These are phyloP conservation scores for Nematodospora anomalae DNA, from an alignment of 1,139 yeast species.

Conservation along the genomic window DNA sequence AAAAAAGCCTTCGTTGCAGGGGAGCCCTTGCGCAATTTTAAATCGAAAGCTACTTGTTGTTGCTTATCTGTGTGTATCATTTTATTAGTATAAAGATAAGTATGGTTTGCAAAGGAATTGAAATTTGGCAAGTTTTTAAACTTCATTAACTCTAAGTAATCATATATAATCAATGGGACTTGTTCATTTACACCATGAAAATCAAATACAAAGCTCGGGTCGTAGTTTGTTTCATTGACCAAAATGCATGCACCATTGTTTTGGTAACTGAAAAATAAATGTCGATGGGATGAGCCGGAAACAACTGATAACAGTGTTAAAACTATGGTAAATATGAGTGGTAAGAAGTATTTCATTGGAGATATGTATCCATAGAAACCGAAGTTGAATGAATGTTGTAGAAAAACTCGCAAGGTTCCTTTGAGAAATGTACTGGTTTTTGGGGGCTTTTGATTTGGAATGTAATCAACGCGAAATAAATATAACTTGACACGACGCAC, in stretches of 20 bases:
- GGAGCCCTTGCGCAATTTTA: conserved; percentile 7
- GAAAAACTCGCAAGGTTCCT: too few relatives aligned
- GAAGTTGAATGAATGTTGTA: too few relatives aligned
- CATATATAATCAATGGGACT: conserved; percentile 15
- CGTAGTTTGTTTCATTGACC: conserved; percentile 9
- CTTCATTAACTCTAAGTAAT: conserved; percentile 11
- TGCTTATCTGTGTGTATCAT: conserved; percentile 1
- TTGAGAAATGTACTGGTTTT: too few relatives aligned
- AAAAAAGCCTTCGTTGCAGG: conserved; percentile 9
- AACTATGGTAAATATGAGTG: conserved; percentile 3
- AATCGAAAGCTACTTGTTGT: conserved; percentile 3
- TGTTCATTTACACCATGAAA: conserved; percentile 8
- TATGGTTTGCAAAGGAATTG: conserved; percentile 15
- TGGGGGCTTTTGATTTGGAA: too few relatives aligned
- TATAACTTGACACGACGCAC: too few relatives aligned
- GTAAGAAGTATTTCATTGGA: conserved; percentile 4
- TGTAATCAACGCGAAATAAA: too few relatives aligned
- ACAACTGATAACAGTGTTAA: conserved; percentile 9
- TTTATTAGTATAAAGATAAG: conserved; percentile 11
- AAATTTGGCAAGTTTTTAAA: conserved; percentile 18
- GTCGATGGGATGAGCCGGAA: conserved; percentile 11
- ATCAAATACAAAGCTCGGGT: conserved; percentile 10
- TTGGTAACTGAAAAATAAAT: conserved; percentile 11
- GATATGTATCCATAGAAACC: too few relatives aligned
- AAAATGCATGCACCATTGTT: conserved; percentile 17